Evolutionary conservation across 176 grass and related monocot genomes (phyloP).

Genomic region (Triticum monococcum): DNA sequence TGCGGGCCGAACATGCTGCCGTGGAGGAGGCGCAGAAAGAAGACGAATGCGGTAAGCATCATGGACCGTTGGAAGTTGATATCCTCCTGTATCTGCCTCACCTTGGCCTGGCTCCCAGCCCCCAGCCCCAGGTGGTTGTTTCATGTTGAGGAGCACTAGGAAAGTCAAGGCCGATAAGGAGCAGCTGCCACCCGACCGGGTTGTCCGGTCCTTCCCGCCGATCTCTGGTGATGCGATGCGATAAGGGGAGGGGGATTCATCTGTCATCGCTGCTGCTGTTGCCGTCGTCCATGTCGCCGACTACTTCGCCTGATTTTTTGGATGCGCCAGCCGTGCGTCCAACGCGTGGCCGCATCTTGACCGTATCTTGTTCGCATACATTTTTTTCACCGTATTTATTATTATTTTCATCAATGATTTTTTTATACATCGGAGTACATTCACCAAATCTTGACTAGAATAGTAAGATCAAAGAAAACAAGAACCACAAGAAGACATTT

Average conservation of each 20-base stretch:
- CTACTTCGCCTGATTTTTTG: neutral
- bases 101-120: neutral
- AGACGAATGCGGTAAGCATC: neutral
- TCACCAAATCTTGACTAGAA: no score
- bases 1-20: slow-evolving; percentile 17
- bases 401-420: no score
- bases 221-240: slow-evolving; percentile 21
- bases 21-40: slow-evolving; percentile 15
- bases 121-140: neutral
- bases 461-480: no score
- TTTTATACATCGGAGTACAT: no score
- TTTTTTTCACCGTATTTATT: no score
- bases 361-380: no score
- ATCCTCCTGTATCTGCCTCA: neutral
- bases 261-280: neutral
- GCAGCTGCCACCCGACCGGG: neutral
- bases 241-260: neutral
- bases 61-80: neutral
- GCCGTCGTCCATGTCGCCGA: neutral
- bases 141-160: neutral
- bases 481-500: no score
- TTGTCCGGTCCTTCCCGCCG: neutral
- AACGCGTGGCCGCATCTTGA: no score
- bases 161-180: slow-evolving; percentile 19
- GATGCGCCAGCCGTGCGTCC: no score